phyloP scores from a whole-genome alignment of 2,329 filamentous ascomycete genomes.

The Juglanconis oblonga region DNA sequence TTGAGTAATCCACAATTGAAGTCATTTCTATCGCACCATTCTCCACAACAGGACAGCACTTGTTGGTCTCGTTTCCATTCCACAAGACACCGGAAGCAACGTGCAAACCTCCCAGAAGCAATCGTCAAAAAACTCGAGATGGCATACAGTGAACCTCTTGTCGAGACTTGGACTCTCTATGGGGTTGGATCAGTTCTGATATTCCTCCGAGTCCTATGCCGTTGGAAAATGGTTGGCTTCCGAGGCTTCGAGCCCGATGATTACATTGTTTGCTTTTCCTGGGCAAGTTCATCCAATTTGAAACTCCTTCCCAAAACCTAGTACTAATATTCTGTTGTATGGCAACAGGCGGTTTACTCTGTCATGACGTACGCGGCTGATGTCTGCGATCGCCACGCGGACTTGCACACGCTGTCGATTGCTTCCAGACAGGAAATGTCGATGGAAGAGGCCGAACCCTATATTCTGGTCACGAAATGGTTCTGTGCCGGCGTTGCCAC shows the following conservation, averaged over 20 bases:
- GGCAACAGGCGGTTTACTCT: slow-evolving; percentile 22
- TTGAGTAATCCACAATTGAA: too few relatives aligned
- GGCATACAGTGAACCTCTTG: slow-evolving; percentile 17
- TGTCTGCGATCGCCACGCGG: slow-evolving; percentile 9
- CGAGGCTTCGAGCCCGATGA: slow-evolving; percentile 32
- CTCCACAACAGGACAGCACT: too few relatives aligned
- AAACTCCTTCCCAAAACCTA: too few relatives aligned
- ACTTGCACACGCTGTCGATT: slow-evolving; percentile 28
- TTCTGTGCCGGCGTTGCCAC: slow-evolving; percentile 33
- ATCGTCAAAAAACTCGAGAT: background rate
- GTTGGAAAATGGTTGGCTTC: slow-evolving; percentile 31
- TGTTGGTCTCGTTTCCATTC: too few relatives aligned
- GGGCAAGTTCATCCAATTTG: slow-evolving; percentile 19
- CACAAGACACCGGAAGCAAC: too few relatives aligned
- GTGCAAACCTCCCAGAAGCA: background rate
- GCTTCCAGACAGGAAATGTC: slow-evolving; percentile 31
- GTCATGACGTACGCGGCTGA: slow-evolving; percentile 7
- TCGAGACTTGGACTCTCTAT: slow-evolving; percentile 37
- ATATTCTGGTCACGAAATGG: slow-evolving; percentile 32
- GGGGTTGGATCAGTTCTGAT: slow-evolving; percentile 30
- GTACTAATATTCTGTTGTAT: too few relatives aligned
- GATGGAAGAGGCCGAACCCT: slow-evolving; percentile 24
- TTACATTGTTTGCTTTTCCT: slow-evolving; percentile 29
- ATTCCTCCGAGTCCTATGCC: slow-evolving; percentile 28
- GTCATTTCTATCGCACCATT: too few relatives aligned